Evolutionary conservation across 148 eudicot genomes (phyloP).

Genomic region (Chenopodium berlandieri): DNA sequence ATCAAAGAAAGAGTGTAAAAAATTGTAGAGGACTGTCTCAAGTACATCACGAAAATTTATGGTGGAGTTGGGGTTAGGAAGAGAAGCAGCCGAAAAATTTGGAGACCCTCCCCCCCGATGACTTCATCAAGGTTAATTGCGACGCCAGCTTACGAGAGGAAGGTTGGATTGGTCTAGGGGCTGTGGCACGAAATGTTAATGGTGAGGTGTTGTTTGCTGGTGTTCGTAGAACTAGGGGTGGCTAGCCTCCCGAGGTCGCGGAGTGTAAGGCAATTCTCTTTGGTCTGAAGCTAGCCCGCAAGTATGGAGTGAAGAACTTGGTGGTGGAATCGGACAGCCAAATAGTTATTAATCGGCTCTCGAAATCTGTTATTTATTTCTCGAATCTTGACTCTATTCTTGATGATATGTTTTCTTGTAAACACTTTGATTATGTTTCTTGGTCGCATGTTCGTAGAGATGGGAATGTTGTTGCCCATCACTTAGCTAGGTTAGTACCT

Average conservation of each 20-base stretch:
- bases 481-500: background rate
- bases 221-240: background rate
- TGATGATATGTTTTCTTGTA: background rate
- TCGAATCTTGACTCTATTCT: background rate
- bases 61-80: background rate
- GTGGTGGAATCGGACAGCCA: background rate
- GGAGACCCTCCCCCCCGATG: background rate
- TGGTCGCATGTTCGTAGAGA: background rate
- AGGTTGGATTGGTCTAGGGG: background rate
- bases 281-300: background rate
- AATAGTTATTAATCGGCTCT: background rate
- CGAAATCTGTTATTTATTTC: background rate
- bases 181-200: background rate
- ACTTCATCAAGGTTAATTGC: background rate
- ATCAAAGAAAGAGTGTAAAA: too few relatives aligned
- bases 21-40: too few relatives aligned
- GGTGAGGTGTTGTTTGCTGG: background rate
- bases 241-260: background rate
- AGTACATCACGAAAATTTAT: too few relatives aligned
- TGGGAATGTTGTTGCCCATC: background rate
- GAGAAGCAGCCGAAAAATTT: background rate
- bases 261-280: background rate
- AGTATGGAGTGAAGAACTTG: background rate
- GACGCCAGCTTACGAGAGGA: background rate
- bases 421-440: background rate